Base-by-base conservation (phyloP, 108 stramenopile genomes). In the Aureococcus anophagefferens region DNA sequence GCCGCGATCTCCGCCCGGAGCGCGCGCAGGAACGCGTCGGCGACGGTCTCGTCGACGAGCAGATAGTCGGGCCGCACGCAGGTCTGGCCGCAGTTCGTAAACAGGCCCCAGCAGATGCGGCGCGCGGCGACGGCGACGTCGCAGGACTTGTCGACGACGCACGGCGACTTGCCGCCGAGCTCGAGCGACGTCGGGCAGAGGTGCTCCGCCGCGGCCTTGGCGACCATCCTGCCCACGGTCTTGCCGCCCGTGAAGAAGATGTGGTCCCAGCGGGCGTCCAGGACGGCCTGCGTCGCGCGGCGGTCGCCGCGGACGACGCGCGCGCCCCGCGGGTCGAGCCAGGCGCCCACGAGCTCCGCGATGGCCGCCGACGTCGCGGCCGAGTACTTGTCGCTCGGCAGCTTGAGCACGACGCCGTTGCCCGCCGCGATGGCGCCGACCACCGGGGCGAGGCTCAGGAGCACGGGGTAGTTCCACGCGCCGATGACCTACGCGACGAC, bases 51-150 rank as follows among this genome's bases (percentile, higher is more conserved):
- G 70, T 82, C 70, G 15, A 72, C 68, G 25, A 83, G n/a, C 17
- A 78, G 21, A 67, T 83, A 83, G 68, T 87, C 86, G 0, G 86
- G 82, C 17, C 82, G 68, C 34, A 87, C 45, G 83, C 86, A 87
- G 17, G 36, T 78, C 78, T 87, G 86, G 3, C 86, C 86, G 14
- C 28, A n/a, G 75, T 87, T 87, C 32, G 80, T 29, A 5, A 46
- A 40, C 69, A 78, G 78, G 31, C 65, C 70, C 30, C 30, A 73
- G 15, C 72, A 16, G 33, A 85, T 79, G 35, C 86, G 72, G 33
- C 68, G 37, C 1, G 80, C 82, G 0, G 84, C 75, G 21, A 73
- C 65, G 33, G 59, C 64, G 35, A 84, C 3, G 46, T 74, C 45
- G 5, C 81, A 74, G 29, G 69, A 62, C 71, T 71, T 51, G 33